Conservation (phyloP, 805 yeast genomes). For the Candida railenensis region DNA sequence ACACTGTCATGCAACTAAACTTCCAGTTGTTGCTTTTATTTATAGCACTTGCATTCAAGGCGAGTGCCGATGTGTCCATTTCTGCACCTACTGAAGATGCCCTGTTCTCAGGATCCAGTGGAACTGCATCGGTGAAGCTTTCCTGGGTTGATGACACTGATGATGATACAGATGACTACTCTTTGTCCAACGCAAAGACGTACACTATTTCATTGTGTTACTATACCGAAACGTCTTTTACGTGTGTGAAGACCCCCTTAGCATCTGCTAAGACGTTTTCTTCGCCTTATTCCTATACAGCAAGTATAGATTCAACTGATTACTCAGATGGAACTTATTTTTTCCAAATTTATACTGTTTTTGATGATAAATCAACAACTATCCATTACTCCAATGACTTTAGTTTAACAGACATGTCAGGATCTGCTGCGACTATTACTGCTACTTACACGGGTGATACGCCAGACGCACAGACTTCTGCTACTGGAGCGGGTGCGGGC, state of each 20-base stretch:
- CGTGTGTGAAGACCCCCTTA: constrained; percentile 27
- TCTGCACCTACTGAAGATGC: constrained; percentile 41
- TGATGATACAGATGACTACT: constrained; percentile 42
- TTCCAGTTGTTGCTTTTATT: not conserved
- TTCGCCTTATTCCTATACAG: constrained; percentile 35
- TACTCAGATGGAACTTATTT: constrained; percentile 69
- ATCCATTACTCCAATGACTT: constrained; percentile 72
- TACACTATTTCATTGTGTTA: constrained; percentile 64
- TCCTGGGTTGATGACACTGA: constrained; percentile 59
- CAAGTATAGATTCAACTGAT: constrained; percentile 38
- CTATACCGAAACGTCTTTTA: constrained; percentile 56
- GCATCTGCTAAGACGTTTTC: constrained; percentile 27
- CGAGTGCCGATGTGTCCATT: constrained; percentile 47
- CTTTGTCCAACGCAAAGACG: constrained; percentile 39
- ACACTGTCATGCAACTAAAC: not conserved
- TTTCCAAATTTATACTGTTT: constrained; percentile 63
- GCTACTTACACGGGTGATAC: constrained; percentile 40
- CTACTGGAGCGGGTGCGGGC: constrained; percentile 17
- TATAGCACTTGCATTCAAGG: not conserved
- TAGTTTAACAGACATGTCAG: constrained; percentile 68
- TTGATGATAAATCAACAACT: constrained; percentile 43
- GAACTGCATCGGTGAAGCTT: constrained; percentile 29
- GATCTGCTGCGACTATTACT: constrained; percentile 48
- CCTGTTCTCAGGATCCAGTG: constrained; percentile 38
- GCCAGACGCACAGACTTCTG: constrained; percentile 42